Percentiles rank a stretch among this genome's conserved stretches.
Evolutionary conservation across 1,284 basidiomycete genomes (phyloP).

Genomic region (Cerrena zonata): DNA sequence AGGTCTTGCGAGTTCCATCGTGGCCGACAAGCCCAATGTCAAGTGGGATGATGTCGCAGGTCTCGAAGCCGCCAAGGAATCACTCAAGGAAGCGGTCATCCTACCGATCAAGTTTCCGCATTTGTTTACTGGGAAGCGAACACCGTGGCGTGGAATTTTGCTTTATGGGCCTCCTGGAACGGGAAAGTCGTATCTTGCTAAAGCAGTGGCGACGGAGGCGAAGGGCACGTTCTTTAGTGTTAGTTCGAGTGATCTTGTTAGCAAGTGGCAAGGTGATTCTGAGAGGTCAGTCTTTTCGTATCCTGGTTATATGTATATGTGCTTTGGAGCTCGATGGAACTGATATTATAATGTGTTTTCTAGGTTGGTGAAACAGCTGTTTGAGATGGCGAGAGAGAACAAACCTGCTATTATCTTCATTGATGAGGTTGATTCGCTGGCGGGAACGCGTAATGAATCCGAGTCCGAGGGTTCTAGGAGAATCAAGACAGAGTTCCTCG

Average conservation of each 20-base stretch:
- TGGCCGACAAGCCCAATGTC: constrained; percentile 92
- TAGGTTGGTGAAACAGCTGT: constrained; percentile 80
- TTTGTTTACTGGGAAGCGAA: constrained; percentile 95
- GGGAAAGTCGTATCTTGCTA: constrained; percentile 93
- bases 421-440: constrained; percentile 95
- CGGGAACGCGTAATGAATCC: constrained; percentile 90
- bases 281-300: constrained; percentile 63
- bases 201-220: constrained; percentile 97
- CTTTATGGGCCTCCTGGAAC: constrained; percentile 94
- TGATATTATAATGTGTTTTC: constrained; percentile 1
- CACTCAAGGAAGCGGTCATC: constrained; percentile 97
- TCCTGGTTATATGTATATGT: not conserved
- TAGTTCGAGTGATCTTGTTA: constrained; percentile 90
- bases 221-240: constrained; percentile 99
- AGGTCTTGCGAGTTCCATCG: constrained; percentile 81
- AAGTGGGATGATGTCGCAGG: constrained; percentile 98
- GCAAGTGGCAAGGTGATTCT: constrained; percentile 99
- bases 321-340: not conserved
- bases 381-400: constrained; percentile 91
- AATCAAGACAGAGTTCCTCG: constrained; percentile 97
- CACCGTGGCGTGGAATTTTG: constrained; percentile 93
- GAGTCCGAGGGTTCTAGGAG: constrained; percentile 93
- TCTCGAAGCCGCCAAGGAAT: constrained; percentile 88
- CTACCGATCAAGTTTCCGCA: constrained; percentile 98
- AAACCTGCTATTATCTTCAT: constrained; percentile 99